These are phyloP conservation scores for Protostelium mycophagum DNA, from an alignment of 78 protist species.

Conservation along the genomic window DNA sequence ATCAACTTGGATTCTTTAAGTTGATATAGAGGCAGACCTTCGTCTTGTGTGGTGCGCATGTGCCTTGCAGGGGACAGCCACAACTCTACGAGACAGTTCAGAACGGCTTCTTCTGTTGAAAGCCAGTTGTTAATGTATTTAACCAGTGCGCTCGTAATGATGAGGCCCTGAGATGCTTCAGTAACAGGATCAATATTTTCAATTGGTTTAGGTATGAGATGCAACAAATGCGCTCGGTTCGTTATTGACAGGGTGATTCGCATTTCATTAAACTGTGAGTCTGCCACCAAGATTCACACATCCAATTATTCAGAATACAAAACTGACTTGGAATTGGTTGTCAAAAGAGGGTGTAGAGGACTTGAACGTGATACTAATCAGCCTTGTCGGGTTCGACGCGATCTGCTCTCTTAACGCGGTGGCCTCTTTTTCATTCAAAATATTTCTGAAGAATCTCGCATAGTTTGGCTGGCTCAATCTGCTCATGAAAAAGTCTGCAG, in stretches of 20 bases:
- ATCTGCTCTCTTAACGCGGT: background rate
- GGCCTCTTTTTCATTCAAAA: background rate
- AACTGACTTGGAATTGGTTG: too few species aligned
- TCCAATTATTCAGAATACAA: too few species aligned
- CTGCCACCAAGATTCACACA: too few species aligned
- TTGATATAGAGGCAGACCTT: constrained; percentile 5
- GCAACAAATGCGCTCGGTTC: too few species aligned
- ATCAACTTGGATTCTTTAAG: constrained; percentile 62
- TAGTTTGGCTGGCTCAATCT: background rate
- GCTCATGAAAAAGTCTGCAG: background rate
- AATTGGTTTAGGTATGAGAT: too few species aligned
- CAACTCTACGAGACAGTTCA: background rate
- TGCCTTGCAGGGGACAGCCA: background rate
- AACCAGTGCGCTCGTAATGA: background rate
- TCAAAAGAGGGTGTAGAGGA: background rate
- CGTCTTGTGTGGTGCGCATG: background rate
- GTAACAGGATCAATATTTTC: too few species aligned
- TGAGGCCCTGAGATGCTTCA: constrained; percentile 9
- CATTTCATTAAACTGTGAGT: too few species aligned
- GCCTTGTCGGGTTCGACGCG: background rate
- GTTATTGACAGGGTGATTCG: too few species aligned
- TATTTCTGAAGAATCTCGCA: background rate
- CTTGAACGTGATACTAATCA: background rate
- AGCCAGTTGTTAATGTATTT: background rate
- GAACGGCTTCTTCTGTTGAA: background rate